These are phyloP conservation scores for Turnera subulata DNA, from an alignment of 345 rosid species.

Conservation along the genomic window DNA sequence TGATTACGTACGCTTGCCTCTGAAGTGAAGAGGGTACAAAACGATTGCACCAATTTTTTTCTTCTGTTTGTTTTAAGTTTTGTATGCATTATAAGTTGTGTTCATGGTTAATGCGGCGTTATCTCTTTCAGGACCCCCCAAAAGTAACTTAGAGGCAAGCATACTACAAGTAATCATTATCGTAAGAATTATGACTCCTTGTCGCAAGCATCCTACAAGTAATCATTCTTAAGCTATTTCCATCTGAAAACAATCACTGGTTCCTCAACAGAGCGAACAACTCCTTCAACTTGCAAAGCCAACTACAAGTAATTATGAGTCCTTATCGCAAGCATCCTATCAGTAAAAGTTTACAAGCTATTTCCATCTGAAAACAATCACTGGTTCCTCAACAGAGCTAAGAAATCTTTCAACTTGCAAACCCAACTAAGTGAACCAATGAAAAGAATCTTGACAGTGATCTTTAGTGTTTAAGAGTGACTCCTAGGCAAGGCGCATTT, in stretches of 20 bases:
- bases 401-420: background rate
- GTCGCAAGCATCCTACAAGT: too few species aligned
- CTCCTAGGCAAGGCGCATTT: slow-evolving; percentile 13
- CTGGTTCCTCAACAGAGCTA: too few species aligned
- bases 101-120: too few species aligned
- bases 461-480: background rate
- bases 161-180: too few species aligned
- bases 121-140: slow-evolving; percentile 20
- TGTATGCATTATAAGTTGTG: too few species aligned
- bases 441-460: background rate
- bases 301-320: too few species aligned
- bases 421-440: background rate
- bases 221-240: background rate
- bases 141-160: background rate
- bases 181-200: too few species aligned
- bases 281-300: background rate
- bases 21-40: slow-evolving; percentile 73
- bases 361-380: background rate
- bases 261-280: too few species aligned
- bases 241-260: background rate
- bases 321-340: too few species aligned
- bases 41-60: background rate
- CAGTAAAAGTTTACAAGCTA: background rate
- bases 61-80: background rate
- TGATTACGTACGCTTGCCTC: slow-evolving; percentile 47